A percentile compares a stretch with the other conserved stretches of the same genome.
Evolutionary conservation across 441 rosid species (phyloP).

Genomic region (Erysimum cheiri): DNA sequence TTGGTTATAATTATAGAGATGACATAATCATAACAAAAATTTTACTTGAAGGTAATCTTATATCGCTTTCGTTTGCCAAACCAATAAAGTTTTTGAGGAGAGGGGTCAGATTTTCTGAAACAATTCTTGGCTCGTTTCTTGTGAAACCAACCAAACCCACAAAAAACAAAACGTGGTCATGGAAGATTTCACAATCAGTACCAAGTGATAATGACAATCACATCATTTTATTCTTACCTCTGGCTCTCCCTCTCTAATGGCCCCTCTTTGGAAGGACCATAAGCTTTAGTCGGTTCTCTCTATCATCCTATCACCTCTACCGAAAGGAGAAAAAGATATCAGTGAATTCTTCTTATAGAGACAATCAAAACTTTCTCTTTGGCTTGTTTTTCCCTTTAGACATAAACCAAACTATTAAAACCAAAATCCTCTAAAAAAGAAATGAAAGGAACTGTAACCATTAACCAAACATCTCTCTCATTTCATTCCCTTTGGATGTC

Average conservation of each 20-base stretch:
- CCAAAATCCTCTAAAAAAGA: not conserved
- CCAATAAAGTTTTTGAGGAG: conserved; percentile 24
- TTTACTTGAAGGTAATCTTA: conserved; percentile 27
- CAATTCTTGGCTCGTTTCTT: conserved; percentile 35
- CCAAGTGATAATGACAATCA: conserved; percentile 37
- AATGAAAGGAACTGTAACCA: conserved; percentile 25
- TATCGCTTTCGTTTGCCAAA: conserved; percentile 34
- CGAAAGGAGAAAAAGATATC: conserved; percentile 37
- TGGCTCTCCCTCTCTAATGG: conserved; percentile 8
- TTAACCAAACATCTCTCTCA: conserved; percentile 36
- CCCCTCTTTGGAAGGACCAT: conserved; percentile 45
- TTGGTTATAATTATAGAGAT: too few relatives aligned
- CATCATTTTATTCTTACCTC: conserved; percentile 31
- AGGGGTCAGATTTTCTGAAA: conserved; percentile 21
- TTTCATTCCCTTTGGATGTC: conserved; percentile 39
- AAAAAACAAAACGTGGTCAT: conserved; percentile 31
- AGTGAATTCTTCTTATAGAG: not conserved
- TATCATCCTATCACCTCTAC: conserved; percentile 39
- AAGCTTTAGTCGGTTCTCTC: conserved; percentile 30
- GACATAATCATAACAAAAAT: conserved; percentile 19
- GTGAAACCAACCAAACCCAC: conserved; percentile 43
- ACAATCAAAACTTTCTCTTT: conserved; percentile 6
- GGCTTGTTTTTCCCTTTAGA: conserved; percentile 18
- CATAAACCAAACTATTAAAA: conserved; percentile 30
- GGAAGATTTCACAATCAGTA: conserved; percentile 36